Evolutionary conservation across 768 basidiomycete genomes (phyloP).

Genomic region (Mycena vitilis): DNA sequence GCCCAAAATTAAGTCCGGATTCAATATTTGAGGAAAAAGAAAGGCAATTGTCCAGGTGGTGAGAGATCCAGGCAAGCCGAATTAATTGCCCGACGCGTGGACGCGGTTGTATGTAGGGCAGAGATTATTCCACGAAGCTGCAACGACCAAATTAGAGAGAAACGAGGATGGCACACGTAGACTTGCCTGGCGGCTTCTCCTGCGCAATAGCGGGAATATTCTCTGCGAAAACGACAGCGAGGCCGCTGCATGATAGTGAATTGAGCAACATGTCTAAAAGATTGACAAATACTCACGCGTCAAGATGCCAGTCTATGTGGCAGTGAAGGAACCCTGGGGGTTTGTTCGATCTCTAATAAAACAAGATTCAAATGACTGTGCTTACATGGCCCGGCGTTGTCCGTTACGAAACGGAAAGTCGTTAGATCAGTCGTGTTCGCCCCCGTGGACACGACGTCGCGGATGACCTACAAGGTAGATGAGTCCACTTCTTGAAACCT

Average conservation of each 20-base stretch:
- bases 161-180: not conserved
- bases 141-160: not conserved
- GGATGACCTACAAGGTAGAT: conserved; percentile 7
- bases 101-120: conserved; percentile 28
- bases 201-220: conserved; percentile 13
- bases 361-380: not conserved
- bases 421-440: not conserved
- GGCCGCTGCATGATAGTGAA: conserved; percentile 17
- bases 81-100: not conserved
- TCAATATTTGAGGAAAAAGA: no score
- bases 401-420: conserved; percentile 52
- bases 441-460: conserved; percentile 20
- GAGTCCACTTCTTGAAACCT: no score
- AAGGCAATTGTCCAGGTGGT: no score
- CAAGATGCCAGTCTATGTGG: conserved; percentile 49
- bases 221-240: conserved; percentile 38
- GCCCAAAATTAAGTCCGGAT: no score
- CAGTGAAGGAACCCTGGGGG: conserved; percentile 51
- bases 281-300: conserved; percentile 32
- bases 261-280: not conserved
- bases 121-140: conserved; percentile 30
- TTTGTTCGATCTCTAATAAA: not conserved
- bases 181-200: conserved; percentile 20
- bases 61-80: no score
- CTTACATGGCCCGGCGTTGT: conserved; percentile 64